Conservation (phyloP, 1,139 yeast species). For the Taphrina confusa region DNA sequence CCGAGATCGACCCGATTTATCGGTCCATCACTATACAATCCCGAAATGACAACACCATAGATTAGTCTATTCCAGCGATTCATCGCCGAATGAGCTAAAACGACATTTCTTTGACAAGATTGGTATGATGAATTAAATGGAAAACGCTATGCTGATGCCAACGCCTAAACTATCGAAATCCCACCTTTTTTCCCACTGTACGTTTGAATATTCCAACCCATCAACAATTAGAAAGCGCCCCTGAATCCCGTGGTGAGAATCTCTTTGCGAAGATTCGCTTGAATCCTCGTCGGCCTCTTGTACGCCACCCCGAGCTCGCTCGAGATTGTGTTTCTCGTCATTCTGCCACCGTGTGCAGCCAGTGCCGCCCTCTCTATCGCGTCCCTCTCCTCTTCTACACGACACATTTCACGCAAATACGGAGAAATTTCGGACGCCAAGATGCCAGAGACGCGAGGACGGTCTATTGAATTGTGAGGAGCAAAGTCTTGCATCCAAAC, state of each 20-base stretch:
- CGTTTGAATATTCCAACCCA: too few species aligned
- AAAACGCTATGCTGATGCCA: too few species aligned
- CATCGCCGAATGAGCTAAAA: too few species aligned
- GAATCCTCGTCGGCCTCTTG: not conserved
- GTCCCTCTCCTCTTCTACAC: not conserved
- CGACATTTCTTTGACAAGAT: too few species aligned
- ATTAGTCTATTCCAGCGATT: too few species aligned
- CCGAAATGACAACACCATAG: too few species aligned
- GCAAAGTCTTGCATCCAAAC: slow-evolving; percentile 17
- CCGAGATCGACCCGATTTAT: too few species aligned
- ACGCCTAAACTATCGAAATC: too few species aligned
- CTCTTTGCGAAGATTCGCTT: not conserved
- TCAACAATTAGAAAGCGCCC: too few species aligned
- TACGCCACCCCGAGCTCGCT: slow-evolving; percentile 1
- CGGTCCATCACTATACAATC: too few species aligned
- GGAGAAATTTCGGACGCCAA: slow-evolving; percentile 7
- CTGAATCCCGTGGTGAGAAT: not conserved
- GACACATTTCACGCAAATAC: not conserved
- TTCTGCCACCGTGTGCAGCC: slow-evolving; percentile 5
- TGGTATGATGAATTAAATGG: too few species aligned
- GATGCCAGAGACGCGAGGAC: slow-evolving; percentile 5
- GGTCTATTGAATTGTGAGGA: slow-evolving; percentile 10
- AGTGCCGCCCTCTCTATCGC: not conserved
- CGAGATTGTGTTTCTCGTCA: slow-evolving; percentile 14
- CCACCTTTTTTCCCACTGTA: too few species aligned